Base-by-base conservation (phyloP, 2,329 filamentous ascomycete species). In the Zymoseptoria ardabiliae region DNA sequence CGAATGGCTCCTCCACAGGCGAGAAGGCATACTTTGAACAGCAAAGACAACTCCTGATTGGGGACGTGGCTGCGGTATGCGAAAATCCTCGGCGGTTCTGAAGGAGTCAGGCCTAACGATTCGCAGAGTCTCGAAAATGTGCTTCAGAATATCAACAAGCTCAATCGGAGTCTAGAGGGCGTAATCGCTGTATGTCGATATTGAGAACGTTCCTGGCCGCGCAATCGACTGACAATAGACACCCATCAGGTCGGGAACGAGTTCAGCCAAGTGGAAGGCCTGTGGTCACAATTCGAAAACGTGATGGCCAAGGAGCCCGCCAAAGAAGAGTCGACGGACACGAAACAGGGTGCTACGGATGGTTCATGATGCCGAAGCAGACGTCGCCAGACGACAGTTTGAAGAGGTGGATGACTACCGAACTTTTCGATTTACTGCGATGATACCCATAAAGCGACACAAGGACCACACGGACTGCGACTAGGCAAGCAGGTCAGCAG, bases 251-350 rank as follows among this genome's bases (percentile, higher is more conserved):
- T 99, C 56, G 94, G 94, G 45, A 96, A 96, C 75, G 94, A 99
- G 71, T 97, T 99, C 76, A 87, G 89, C n/a, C 92, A 91, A 3
- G 94, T 99, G 50, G 94, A 99, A 75, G 91, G 91, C 28, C 82
- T 99, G 17, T 99, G 94, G 94, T 95, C 90, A 48, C 91, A 96
- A 70, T 97, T 99, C 71, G 94, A 99, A 77, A 89, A 87, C 66
- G 92, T 97, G 68, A 97, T 97, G 92, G 51, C 51, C 51, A 90
- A 88, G 68, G 83, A 87, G 54, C 77, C 77, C 11, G 73, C 75
- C 35, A 74, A 74, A 56, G 68, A 72, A 25, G 72, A 72, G 30
- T 72, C 70, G 48, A 68, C 72, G 21, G 71, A 71, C 10, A 59
- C 60, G 55, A 69, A 66, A 51, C 67, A 67, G 53, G 68, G 64